Conservation (phyloP, 495 filamentous ascomycete species). For the Podospora australis region DNA sequence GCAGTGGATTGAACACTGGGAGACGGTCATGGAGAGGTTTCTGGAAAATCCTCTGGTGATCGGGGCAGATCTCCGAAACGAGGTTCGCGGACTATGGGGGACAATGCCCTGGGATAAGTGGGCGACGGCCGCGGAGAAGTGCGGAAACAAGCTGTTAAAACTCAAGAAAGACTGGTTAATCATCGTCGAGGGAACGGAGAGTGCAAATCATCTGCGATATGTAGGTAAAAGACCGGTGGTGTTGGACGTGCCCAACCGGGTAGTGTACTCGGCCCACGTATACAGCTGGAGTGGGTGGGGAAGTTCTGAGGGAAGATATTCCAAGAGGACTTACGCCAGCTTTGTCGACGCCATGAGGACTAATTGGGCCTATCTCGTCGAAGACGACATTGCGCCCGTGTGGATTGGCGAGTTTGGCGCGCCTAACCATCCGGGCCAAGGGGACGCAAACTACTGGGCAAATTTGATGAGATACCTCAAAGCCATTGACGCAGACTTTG, state of each 20-base stretch:
- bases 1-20: constrained; percentile 55
- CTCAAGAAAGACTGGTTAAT: constrained; percentile 56
- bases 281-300: constrained; percentile 60
- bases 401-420: constrained; percentile 58
- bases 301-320: constrained; percentile 43
- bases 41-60: constrained; percentile 48
- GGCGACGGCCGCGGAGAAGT: constrained; percentile 52
- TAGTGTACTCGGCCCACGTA: constrained; percentile 59
- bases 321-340: constrained; percentile 46
- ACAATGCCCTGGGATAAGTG: constrained; percentile 54
- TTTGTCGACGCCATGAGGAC: constrained; percentile 51
- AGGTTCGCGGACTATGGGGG: constrained; percentile 56
- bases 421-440: constrained; percentile 38
- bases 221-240: constrained; percentile 43
- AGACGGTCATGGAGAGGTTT: constrained; percentile 48
- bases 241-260: constrained; percentile 42
- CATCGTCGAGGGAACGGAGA: constrained; percentile 55
- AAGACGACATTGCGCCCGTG: constrained; percentile 50
- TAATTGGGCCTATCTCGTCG: constrained; percentile 57
- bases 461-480: constrained; percentile 51
- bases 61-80: constrained; percentile 54
- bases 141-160: constrained; percentile 46
- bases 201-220: constrained; percentile 50
- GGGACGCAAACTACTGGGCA: constrained; percentile 53
- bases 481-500: constrained; percentile 51